Evolutionary conservation across 352 stramenopile species (phyloP).

Genomic region (Globisporangium nodosum): DNA sequence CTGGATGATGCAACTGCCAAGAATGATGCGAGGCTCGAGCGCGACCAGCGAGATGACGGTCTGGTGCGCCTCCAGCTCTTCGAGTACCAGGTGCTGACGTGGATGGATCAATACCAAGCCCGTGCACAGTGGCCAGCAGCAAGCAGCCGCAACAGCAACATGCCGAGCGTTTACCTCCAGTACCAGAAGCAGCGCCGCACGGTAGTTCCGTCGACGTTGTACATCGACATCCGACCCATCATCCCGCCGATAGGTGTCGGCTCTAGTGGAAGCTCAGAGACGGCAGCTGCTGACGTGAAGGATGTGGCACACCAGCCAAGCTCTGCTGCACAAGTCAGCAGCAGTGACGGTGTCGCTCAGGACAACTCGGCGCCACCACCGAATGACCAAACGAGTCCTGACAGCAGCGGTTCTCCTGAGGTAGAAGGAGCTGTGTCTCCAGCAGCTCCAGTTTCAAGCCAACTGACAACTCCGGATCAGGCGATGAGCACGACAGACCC

Average conservation of each 20-base stretch:
- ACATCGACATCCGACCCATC: slow-evolving; percentile 7
- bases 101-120: slow-evolving; percentile 59
- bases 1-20: background rate
- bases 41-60: background rate
- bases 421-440: background rate
- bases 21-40: background rate
- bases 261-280: background rate
- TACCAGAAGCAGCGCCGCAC: slow-evolving; percentile 43
- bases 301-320: background rate
- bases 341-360: background rate
- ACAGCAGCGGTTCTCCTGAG: background rate
- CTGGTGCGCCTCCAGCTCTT: slow-evolving; percentile 43
- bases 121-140: slow-evolving; percentile 38
- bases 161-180: slow-evolving; percentile 56
- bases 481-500: slow-evolving; percentile 12
- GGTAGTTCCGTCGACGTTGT: slow-evolving; percentile 5
- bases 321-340: background rate
- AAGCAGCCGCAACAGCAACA: slow-evolving; percentile 15
- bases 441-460: background rate
- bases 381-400: background rate
- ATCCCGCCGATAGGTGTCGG: slow-evolving; percentile 5
- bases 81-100: slow-evolving; percentile 50
- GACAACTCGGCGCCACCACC: background rate
- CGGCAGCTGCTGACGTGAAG: background rate
- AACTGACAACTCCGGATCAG: background rate